Conservation (phyloP, 257 asterid species). For the Primulina eburnea region DNA sequence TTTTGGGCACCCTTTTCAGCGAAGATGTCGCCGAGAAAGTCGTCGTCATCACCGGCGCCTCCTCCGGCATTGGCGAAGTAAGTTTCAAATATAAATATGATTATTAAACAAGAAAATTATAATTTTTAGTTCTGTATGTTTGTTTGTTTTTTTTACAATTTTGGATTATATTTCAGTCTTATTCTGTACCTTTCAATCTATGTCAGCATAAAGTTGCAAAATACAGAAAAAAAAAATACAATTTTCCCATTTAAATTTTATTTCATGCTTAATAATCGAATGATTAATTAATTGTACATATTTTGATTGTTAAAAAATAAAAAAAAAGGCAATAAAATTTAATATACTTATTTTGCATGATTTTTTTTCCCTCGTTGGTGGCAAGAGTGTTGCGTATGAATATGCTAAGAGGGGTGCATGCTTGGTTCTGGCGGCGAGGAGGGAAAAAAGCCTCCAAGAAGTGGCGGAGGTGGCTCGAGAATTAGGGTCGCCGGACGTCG, state of each 20-base stretch:
- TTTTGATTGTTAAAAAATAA: neutral
- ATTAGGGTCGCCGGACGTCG: conserved; percentile 49
- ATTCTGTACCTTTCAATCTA: too few relatives aligned
- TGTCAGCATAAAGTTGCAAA: too few relatives aligned
- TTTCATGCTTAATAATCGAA: too few relatives aligned
- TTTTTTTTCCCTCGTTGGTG: too few relatives aligned
- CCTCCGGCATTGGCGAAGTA: conserved; percentile 95
- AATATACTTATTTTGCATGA: too few relatives aligned
- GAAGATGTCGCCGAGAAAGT: conserved; percentile 75
- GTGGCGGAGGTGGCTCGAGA: conserved; percentile 54
- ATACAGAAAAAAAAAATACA: too few relatives aligned
- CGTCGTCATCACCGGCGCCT: conserved; percentile 80
- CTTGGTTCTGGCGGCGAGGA: conserved; percentile 52
- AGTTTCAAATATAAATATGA: neutral
- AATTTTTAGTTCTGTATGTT: too few relatives aligned
- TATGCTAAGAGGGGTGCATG: conserved; percentile 66
- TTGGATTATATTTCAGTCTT: too few relatives aligned
- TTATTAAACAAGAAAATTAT: too few relatives aligned
- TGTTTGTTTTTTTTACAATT: too few relatives aligned
- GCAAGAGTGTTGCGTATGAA: conserved; percentile 59
- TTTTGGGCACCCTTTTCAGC: conserved; percentile 42
- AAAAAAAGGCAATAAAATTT: too few relatives aligned
- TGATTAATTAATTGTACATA: neutral
- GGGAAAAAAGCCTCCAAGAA: conserved; percentile 45
- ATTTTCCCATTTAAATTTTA: too few relatives aligned